Percentiles rank a stretch among this genome's conserved stretches.
Evolutionary conservation across 371 early-diverging fungal genomes (phyloP).

Genomic region (Rhizopus arrhizus): DNA sequence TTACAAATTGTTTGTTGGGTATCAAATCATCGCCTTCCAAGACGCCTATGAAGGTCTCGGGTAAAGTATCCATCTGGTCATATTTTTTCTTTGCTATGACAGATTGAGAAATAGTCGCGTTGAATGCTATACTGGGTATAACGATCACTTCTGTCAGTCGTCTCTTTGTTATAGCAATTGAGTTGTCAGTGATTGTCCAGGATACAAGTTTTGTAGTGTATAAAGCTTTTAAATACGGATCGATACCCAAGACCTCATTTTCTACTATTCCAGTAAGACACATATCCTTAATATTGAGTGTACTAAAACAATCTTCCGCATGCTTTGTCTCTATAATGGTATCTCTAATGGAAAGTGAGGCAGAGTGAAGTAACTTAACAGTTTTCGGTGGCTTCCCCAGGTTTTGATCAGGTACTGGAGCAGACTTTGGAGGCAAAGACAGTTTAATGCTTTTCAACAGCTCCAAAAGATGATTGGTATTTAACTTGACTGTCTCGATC

Average conservation of each 20-base stretch:
- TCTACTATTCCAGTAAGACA: constrained; percentile 10
- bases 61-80: not conserved
- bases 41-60: not conserved
- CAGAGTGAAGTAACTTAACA: constrained; percentile 22
- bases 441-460: not conserved
- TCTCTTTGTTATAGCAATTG: not conserved
- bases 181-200: constrained; percentile 25
- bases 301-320: constrained; percentile 12
- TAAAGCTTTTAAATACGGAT: constrained; percentile 29
- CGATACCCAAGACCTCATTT: constrained; percentile 9
- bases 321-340: constrained; percentile 24
- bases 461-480: constrained; percentile 10
- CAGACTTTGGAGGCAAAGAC: not conserved
- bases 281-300: constrained; percentile 19
- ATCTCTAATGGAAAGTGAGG: constrained; percentile 25
- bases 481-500: constrained; percentile 4
- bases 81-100: constrained; percentile 2
- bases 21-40: constrained; percentile 12
- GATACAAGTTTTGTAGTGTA: constrained; percentile 17
- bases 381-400: constrained; percentile 5
- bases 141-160: constrained; percentile 18
- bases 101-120: constrained; percentile 23
- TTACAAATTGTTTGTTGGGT: constrained; percentile 21
- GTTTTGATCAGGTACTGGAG: constrained; percentile 5
- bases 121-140: constrained; percentile 22